Evolutionary conservation across 192 early-diverging fungal genomes (phyloP), one percentile per base, ranked within the genome.

Genomic region (Ramicandelaber brevisporus): DNA sequence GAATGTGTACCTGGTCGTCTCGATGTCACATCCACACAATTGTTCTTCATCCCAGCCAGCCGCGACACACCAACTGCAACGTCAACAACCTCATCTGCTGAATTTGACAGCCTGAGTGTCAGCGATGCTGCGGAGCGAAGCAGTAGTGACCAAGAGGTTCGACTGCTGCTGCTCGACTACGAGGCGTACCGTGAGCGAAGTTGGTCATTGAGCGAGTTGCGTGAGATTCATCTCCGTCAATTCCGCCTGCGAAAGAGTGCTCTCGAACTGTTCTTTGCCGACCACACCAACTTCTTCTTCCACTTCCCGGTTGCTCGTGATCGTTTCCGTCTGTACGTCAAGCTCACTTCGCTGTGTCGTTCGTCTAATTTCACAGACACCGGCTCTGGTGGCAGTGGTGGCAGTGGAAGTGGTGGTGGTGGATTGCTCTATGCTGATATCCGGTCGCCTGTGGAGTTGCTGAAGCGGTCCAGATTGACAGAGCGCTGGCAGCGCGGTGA

Each of bases 401-500:
- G n/a, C n/a, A n/a, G n/a, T n/a, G 34, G 39, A 1, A 26, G 27
- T 8, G 50, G 30, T 1, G 46, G 46, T 20, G 20, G 21, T 19
- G 40, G 34, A 6, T 44, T 53, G 26, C 16, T 44, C 4, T 34
- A 46, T 4, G 36, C 44, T 0, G 50, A 53, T 20, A 33, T 53
- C n/a, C 44, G 44, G 9, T 34, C 50, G 22, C 40, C 50, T 12
- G 29, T 33, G 9, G 29, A 26, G 0, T 37, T 53, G 25, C 20
- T 53, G 11, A 25, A 28, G 11, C 39, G 50, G 12, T 27, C 43
- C 10, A 31, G 29, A 27, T 33, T 85, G 31, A 79, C 77, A 0
- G 63, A 75, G 33, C 53, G 62, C 20, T 95, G 89, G 89, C 63
- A 75, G 36, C 60, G 56, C 17, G 51, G 76, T 14, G 80, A 88